Evolutionary conservation across 192 early-diverging fungal genomes (phyloP).

Genomic region (Dispira parvispora): DNA sequence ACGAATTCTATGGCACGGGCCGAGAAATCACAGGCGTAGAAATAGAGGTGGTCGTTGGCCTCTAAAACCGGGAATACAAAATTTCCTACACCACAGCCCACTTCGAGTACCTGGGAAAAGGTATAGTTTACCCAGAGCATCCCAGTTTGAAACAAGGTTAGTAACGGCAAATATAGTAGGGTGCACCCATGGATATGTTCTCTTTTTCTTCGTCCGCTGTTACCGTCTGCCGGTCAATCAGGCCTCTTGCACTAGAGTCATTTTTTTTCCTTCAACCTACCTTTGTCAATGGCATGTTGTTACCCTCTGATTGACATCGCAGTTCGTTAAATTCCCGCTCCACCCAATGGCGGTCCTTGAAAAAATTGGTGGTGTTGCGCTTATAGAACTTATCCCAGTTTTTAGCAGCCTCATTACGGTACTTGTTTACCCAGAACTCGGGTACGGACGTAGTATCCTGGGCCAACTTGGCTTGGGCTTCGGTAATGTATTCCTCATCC

Average conservation of each 20-base stretch:
- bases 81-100: conserved; percentile 96
- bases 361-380: conserved; percentile 78
- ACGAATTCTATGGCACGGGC: conserved; percentile 81
- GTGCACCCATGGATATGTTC: not conserved
- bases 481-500: conserved; percentile 32
- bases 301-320: conserved; percentile 13
- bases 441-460: conserved; percentile 46
- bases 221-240: not conserved
- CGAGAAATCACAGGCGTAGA: conserved; percentile 91
- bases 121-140: not conserved
- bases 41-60: conserved; percentile 63
- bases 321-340: conserved; percentile 88
- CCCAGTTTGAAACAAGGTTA: conserved; percentile 15
- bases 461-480: conserved; percentile 36
- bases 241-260: not conserved
- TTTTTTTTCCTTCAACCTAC: not conserved
- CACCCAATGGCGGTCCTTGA: conserved; percentile 95
- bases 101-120: conserved; percentile 52
- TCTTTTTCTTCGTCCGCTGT: not conserved
- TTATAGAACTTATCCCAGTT: conserved; percentile 74
- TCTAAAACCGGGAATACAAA: conserved; percentile 85
- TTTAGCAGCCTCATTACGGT: conserved; percentile 55
- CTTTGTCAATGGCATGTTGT: not conserved
- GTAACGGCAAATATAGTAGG: conserved; percentile 22
- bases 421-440: conserved; percentile 63